phyloP scores from a whole-genome alignment of 441 rosid genomes.

The Mallotus japonicus region DNA sequence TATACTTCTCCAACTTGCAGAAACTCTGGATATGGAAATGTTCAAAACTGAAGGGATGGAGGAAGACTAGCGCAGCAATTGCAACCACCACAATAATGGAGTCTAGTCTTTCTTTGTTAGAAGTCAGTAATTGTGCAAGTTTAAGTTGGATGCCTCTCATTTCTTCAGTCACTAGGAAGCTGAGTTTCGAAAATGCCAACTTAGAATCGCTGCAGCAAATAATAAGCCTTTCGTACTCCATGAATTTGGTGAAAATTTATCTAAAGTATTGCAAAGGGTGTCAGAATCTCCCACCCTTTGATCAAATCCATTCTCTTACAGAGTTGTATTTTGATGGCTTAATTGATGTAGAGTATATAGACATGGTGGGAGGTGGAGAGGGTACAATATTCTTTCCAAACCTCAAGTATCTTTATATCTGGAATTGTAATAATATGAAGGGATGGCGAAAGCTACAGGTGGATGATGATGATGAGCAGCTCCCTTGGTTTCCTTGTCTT shows the following conservation, averaged over 20 bases:
- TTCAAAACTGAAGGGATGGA: slow-evolving; percentile 20
- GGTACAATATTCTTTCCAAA: slow-evolving; percentile 2
- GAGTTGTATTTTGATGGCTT: neutral
- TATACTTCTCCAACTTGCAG: slow-evolving; percentile 6
- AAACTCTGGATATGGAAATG: neutral
- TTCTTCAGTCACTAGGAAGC: slow-evolving; percentile 14
- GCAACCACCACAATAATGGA: neutral
- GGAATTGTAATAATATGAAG: neutral
- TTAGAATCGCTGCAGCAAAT: too few species aligned
- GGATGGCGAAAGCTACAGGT: slow-evolving; percentile 17
- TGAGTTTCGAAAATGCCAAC: neutral
- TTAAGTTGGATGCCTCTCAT: slow-evolving; percentile 20
- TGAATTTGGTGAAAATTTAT: slow-evolving; percentile 14
- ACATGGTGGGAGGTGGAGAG: neutral
- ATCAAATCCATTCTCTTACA: slow-evolving; percentile 19
- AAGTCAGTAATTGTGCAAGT: slow-evolving; percentile 10
- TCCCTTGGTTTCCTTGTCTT: slow-evolving; percentile 25
- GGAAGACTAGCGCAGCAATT: neutral
- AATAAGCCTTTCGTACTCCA: slow-evolving; percentile 1
- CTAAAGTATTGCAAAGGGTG: slow-evolving; percentile 11
- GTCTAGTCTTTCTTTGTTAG: slow-evolving; percentile 16
- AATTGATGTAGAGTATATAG: neutral
- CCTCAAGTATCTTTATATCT: neutral
- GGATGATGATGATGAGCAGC: neutral
- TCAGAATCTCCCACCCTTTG: slow-evolving; percentile 20